Conservation (phyloP, 2,329 filamentous ascomycete species). For the Pestalotiopsis sp. region DNA sequence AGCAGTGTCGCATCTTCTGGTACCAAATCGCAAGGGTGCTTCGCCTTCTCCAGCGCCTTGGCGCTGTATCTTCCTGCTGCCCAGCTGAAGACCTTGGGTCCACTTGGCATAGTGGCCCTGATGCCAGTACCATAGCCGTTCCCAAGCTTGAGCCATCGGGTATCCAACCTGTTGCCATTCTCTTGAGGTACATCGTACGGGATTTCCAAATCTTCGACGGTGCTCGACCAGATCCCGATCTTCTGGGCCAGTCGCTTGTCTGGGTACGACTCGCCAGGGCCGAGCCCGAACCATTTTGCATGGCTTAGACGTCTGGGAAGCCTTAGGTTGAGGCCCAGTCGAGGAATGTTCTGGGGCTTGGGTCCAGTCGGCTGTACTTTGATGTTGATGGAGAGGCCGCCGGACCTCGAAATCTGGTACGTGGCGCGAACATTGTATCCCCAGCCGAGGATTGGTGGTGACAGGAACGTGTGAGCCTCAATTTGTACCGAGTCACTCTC, state of each 20-base stretch:
- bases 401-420: constrained; percentile 53
- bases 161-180: constrained; percentile 64
- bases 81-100: constrained; percentile 13
- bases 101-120: constrained; percentile 20
- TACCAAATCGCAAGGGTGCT: constrained; percentile 18
- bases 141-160: constrained; percentile 54
- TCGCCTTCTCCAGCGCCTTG: constrained; percentile 13
- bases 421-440: constrained; percentile 49
- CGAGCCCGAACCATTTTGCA: constrained; percentile 64
- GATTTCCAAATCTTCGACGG: constrained; percentile 53
- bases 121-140: constrained; percentile 32
- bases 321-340: constrained; percentile 62
- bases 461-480: constrained; percentile 50
- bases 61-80: constrained; percentile 13
- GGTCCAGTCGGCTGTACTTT: constrained; percentile 48
- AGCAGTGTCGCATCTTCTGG: constrained; percentile 37
- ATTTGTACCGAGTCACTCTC: constrained; percentile 36
- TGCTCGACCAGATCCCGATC: constrained; percentile 49
- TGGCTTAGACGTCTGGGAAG: constrained; percentile 47
- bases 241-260: constrained; percentile 62
- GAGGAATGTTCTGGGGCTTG: constrained; percentile 57
- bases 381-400: constrained; percentile 48
- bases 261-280: constrained; percentile 65
- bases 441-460: constrained; percentile 66
- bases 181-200: constrained; percentile 71